Evolutionary conservation across 768 basidiomycete genomes (phyloP), one percentile per base, ranked within the genome.

Genomic region (Pisolithus marmoratus): DNA sequence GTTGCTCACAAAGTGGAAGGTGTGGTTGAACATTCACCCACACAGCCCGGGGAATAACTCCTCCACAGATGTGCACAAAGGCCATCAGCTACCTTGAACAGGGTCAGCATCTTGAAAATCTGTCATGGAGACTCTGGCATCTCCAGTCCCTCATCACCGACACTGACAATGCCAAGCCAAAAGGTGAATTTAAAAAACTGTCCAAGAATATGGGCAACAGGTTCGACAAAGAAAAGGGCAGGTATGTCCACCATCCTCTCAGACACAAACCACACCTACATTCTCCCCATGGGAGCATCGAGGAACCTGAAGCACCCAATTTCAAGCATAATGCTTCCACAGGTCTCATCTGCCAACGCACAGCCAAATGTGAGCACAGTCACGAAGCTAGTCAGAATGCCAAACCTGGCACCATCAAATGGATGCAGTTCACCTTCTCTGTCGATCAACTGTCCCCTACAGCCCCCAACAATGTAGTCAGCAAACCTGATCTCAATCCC

Each of bases 91-190:
- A 82, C 74, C 87, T 93, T 65, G 90, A 93, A 72, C 89, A 92
- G 67, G 90, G 90, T 44, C 87, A 90, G 66, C 78, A 90, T 51
- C 87, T 93, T 63, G 90, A 92, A 79, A 93, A 93, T 78, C 72
- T 93, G 71, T 86, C 84, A 60, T 93, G 90, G 90, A 82, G 90
- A 64, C 79, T 93, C 68, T 93, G 90, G 90, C 89, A 92, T 66
- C 82, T 93, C 46, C 90, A 93, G 72, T 89, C 84, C 61, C 81
- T 92, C 60, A 92, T 92, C 74, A 89, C 92, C 72, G 90, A 93
- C 71, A 79, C 84, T 54, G 91, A 93, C 77, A 90, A 90, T 57
- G 89, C 90, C 40, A 87, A 83, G 70, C 67, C 85, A 15, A 90
- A 90, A 66, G 85, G 90, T 46, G 89, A 92, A 71, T 92, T 93